Evolutionary conservation across 179 eudicot genomes (phyloP), one percentile per base, ranked within the genome.

Genomic region (Monotropa hypopitys): DNA sequence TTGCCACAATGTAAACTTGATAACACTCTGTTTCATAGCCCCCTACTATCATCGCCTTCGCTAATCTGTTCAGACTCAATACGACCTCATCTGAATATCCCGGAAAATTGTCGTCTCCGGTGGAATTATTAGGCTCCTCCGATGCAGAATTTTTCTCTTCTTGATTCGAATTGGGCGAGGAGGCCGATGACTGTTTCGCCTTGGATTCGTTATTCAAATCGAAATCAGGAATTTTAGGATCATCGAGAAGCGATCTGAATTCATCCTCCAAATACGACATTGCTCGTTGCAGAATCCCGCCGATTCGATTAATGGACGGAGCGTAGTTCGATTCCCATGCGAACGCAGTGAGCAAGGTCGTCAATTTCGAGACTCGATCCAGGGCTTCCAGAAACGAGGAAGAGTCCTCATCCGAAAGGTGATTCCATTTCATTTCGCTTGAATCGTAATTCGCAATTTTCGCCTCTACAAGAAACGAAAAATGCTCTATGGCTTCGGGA

Each of bases 261-360:
- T 92, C 98, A 1, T 89, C 98, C 85, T 93, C 97, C 26, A 92
- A 32, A 49, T 87, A 78, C 18, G 90, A 76, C 97, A 93, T 88
- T 15, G 87, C 88, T 0, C 88, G 93, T 30, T 92, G 93, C 53
- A 86, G 87, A 38, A 90, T 80, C 0, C 86, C 76, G 51, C 90
- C 84, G 0, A 84, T 67, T 45, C 83, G 86, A 79, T 89, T 92
- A 33, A 92, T 77, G 32, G 89, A 57, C 2, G 71, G 67, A 63
- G 83, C 85, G 47, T 78, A 82, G 6, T 71, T 75, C 9, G 82
- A 57, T 18, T 83, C 79, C 0, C 87, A 78, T 10, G 84, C 73
- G 42, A 84, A 87, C 20, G 70, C 72, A 5, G 72, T 28, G 0
- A 93, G 76, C 0, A 79, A 76, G 5, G 45, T 80, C 6, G 79